These are phyloP conservation scores for Aspergillus nanangensis DNA, from an alignment of 495 filamentous ascomycete species.

Conservation along the genomic window DNA sequence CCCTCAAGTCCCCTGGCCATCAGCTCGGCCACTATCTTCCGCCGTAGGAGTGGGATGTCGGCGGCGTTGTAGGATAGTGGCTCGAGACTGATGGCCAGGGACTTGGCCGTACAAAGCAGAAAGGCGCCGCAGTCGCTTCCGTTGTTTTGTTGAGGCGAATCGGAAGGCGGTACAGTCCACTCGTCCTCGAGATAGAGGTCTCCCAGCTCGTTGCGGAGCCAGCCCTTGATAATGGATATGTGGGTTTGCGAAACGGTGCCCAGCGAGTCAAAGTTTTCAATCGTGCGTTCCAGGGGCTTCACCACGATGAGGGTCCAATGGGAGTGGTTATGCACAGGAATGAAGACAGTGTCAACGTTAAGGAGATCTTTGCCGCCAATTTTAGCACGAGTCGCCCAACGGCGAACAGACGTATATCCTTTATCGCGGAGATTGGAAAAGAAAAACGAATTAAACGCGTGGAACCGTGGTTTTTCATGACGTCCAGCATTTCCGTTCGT, in stretches of 20 bases:
- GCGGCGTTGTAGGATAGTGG: constrained; percentile 52
- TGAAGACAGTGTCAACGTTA: constrained; percentile 54
- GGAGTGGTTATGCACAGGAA: constrained; percentile 48
- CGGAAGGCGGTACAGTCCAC: constrained; percentile 51
- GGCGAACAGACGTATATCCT: constrained; percentile 41
- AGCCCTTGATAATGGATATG: constrained; percentile 41
- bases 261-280: constrained; percentile 76
- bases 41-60: constrained; percentile 55
- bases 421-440: constrained; percentile 55
- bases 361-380: constrained; percentile 50
- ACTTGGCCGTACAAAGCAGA: constrained; percentile 68
- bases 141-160: constrained; percentile 59
- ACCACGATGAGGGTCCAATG: constrained; percentile 69
- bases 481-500: constrained; percentile 37
- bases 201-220: constrained; percentile 57
- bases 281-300: constrained; percentile 53
- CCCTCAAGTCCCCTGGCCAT: constrained; percentile 60
- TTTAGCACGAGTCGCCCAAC: constrained; percentile 54
- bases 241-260: constrained; percentile 30
- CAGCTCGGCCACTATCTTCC: constrained; percentile 63
- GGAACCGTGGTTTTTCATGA: constrained; percentile 55
- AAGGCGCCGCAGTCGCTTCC: constrained; percentile 80
- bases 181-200: constrained; percentile 52
- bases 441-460: constrained; percentile 71
- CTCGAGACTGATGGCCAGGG: constrained; percentile 59